phyloP scores from a whole-genome alignment of 148 eudicot species.

The Pharnaceum exiguum region DNA sequence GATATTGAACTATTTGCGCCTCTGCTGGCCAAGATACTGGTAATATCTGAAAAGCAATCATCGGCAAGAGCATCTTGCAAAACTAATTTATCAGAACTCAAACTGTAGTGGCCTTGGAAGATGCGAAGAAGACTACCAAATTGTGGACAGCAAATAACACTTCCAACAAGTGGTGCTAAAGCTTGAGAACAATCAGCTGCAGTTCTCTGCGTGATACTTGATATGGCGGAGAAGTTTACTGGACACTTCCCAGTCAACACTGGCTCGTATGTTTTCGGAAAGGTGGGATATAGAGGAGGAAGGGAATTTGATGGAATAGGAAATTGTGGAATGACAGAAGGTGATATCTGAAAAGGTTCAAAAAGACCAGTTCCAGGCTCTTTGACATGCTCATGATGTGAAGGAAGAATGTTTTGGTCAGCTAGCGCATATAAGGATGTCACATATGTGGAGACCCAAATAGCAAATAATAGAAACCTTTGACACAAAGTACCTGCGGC shows the following conservation, averaged over 20 bases:
- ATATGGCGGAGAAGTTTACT: constrained; percentile 79
- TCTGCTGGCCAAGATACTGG: constrained; percentile 74
- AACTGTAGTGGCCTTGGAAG: constrained; percentile 73
- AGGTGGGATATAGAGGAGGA: constrained; percentile 76
- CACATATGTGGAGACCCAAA: constrained; percentile 49
- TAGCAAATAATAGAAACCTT: constrained; percentile 37
- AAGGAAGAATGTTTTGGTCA: constrained; percentile 32
- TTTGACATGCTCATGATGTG: constrained; percentile 38
- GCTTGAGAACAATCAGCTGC: constrained; percentile 79
- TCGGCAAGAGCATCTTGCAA: constrained; percentile 52
- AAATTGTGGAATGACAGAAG: constrained; percentile 70
- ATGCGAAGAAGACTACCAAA: constrained; percentile 73
- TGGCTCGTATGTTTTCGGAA: constrained; percentile 72
- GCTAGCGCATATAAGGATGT: constrained; percentile 29
- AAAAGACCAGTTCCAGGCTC: constrained; percentile 54
- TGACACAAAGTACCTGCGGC: constrained; percentile 65
- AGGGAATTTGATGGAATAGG: constrained; percentile 50
- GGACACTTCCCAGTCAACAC: constrained; percentile 88
- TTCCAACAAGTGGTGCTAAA: constrained; percentile 65
- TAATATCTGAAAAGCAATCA: constrained; percentile 81
- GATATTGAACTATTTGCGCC: constrained; percentile 77
- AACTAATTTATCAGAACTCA: constrained; percentile 54
- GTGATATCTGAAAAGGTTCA: constrained; percentile 83
- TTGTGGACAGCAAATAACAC: constrained; percentile 94
- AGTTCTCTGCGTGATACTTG: constrained; percentile 72